These are phyloP conservation scores for Botrytis sinoallii DNA, from an alignment of 2,329 filamentous ascomycete species.

Conservation along the genomic window DNA sequence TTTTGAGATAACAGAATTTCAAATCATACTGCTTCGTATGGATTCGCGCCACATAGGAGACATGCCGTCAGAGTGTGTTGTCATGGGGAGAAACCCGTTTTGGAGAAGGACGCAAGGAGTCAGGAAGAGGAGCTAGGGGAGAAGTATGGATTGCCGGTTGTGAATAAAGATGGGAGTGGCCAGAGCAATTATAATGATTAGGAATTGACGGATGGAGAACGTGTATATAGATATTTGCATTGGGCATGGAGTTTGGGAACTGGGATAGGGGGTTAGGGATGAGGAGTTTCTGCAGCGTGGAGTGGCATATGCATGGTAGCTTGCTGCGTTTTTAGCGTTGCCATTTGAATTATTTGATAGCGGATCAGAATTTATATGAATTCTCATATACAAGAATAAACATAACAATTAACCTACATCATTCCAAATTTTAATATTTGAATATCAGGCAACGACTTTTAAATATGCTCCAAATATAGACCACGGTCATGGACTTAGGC, in stretches of 20 bases:
- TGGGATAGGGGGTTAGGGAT: neutral
- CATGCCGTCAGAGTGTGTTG: slow-evolving; percentile 46
- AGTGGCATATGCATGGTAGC: neutral
- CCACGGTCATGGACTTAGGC: neutral
- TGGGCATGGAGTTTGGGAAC: neutral
- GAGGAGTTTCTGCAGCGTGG: neutral
- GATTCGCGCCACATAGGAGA: slow-evolving; percentile 54
- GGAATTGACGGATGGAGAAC: neutral
- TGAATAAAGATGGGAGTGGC: slow-evolving; percentile 55
- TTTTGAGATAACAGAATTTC: slow-evolving; percentile 63
- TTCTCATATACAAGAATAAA: neutral
- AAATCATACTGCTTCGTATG: slow-evolving; percentile 54
- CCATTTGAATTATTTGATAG: neutral
- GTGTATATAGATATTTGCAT: neutral
- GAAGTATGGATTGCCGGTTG: slow-evolving; percentile 47
- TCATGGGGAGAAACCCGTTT: slow-evolving; percentile 36
- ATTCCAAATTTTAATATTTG: neutral
- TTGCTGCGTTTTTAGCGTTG: neutral
- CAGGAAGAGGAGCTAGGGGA: slow-evolving; percentile 53
- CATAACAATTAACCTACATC: neutral
- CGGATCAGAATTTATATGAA: neutral
- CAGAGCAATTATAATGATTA: slow-evolving; percentile 57
- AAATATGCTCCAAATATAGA: neutral
- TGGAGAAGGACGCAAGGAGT: slow-evolving; percentile 41
- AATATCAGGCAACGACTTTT: neutral